Base-by-base conservation (phyloP, 192 early-diverging fungal genomes). In the Umbelopsis sp. region DNA sequence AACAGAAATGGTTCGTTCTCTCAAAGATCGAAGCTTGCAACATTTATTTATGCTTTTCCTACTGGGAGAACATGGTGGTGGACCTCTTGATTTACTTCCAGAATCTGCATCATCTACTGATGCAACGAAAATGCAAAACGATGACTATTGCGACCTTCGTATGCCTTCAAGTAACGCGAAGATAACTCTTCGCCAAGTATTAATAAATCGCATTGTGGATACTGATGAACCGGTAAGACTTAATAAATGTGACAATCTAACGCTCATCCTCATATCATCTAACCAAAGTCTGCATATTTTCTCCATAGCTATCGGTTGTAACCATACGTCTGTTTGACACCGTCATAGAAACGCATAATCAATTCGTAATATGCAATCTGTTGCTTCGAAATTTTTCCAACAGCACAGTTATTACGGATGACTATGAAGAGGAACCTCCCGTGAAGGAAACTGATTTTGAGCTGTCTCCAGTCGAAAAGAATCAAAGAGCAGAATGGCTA, bases 281-380 rank as follows among this genome's bases (percentile, higher is more conserved):
- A 16, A 1, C 17, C 17, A 20, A 11, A 17, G 4, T 62, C 17
- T 3, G 0, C 6, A 7, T 34, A 10, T 32, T 59, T n/a, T n/a
- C n/a, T n/a, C n/a, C n/a, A 8, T 16, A 62, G 56, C 71, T 89
- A 38, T 75, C 84, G 7, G 74, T 89, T 34, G 80, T 80, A 52
- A 84, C 87, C 10, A 73, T 89, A 44, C 83, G 83, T 0, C 71
- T 89, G 29, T 89, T 89, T 69, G 88, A 89, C 70, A 81, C 83
- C 12, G 78, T 89, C 6, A 71, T 89, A 17, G 74, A 81, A 53
- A 87, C 84, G 2, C 82, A 83, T 69, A 86, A 87, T 66, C 88
- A 87, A 74, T 87, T 89, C 82, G 86, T 82, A 3, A 80, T 81
- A 45, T 83, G 79, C 31, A 87, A 83, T 47, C 76, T 89, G 21